Base-by-base conservation (phyloP, 1,284 basidiomycete genomes). In the Thecaphora thlaspeos region DNA sequence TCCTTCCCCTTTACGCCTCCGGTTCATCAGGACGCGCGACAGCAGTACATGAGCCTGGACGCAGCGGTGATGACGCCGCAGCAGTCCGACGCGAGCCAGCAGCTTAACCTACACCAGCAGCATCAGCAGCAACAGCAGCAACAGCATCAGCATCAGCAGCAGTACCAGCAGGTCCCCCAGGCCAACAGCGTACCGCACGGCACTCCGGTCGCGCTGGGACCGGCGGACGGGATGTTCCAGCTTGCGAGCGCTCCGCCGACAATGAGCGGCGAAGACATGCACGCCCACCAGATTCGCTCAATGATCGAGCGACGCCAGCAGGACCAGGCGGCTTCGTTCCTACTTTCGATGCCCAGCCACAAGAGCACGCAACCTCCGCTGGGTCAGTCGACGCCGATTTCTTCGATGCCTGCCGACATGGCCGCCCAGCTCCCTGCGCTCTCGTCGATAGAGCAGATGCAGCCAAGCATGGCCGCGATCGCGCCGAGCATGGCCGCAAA, bases 1-100 rank as follows among this genome's bases (percentile, higher is more conserved):
- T 53, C 62, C 3, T 75, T 69, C 43, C 72, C 72, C 11, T 75
- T 71, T 41, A 75, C 72, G 26, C 72, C 72, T 3, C 72, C 72
- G 1, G 55, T 69, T 2, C 62, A 68, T 26, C 50, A 66, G 26
- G 63, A 66, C 28, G 45, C 56, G 32, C 55, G 68, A 8, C 46
- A 49, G 18, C 68, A 59, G 24, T 64, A 61, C 55, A 26, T 70
- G 51, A 50, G 44, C 41, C 48, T 64, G 48, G 70, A 71, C 26
- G 48, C 51, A 22, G 55, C 56, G 11, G 53, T 58, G 48, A 48
- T 58, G 50, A 67, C 52, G 34, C 61, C 61, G 24, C 61, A 61
- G 51, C 61, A 61, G 18, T 55, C 55, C 36, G 51, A 59, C 15
- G 53, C 55, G 17, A 42, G 55, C 14, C 36, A 30, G 15, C 26